Evolutionary conservation across 345 rosid species (phyloP), one percentile per base, ranked within the genome.

Genomic region (Sisymbrium altissimum): DNA sequence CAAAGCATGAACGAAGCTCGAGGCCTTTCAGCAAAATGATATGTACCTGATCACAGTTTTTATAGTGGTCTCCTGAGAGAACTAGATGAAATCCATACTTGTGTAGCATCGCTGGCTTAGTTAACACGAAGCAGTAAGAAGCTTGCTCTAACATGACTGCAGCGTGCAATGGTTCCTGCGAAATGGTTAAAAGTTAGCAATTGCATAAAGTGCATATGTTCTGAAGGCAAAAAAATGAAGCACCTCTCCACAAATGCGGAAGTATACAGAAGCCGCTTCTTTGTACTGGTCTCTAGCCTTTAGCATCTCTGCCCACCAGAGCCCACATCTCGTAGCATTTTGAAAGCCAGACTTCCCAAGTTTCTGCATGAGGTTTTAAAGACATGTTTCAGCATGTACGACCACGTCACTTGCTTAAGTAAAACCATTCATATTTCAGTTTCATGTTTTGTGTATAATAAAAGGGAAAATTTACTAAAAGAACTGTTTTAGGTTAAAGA

Each of bases 131-230:
- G 83, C 99, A 95, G 76, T 92, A 92, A 66, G 99, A 90, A 76
- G 97, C 97, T 88, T 95, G 99, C 90, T 95, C 99, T 56, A 92
- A 88, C 99, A 95, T 88, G 66, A 95, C 97, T 78, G 99, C 99
- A 15, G 96, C 89, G 83, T 92, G 92, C 78, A 92, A 70, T 68
- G 89, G 80, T 71, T 95, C 99, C 99, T 95, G 78, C 43, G 67
- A 71, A 75, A 62, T 48, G 27, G 62, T 71, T 64, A 49, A 25
- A 56, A 41, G 69, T 78, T 71, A 78, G 64, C 64, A 71, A 50
- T 15, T 39, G 35, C 14, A 71, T 13, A 66, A 30, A 30, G 30
- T 71, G 49, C 23, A 30, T 30, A 59, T 40, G 49, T 32, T 60
- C 57, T 64, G 40, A 49, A 52, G 66, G 71, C 57, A 23, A 30